Base-by-base conservation (phyloP, 352 stramenopile species). In the Phytophthora sp. region DNA sequence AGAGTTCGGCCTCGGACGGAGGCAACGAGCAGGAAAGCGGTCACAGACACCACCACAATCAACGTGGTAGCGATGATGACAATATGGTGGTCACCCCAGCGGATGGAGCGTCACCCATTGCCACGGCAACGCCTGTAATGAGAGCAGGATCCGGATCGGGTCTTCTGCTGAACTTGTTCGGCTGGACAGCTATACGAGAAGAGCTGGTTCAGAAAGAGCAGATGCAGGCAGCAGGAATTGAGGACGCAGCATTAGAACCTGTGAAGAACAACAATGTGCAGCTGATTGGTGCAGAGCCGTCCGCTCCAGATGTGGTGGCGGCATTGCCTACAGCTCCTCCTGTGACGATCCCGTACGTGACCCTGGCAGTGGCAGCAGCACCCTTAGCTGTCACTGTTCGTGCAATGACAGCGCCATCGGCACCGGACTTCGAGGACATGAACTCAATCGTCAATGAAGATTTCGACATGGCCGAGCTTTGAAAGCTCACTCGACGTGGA, bases 171-270 rank as follows among this genome's bases (percentile, higher is more conserved):
- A 80, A 85, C 36, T 56, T 89, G n/a, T 79, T 84, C 23, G 79
- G 78, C 15, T 90, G 81, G 81, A 76, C 79, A 29, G 77, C 79
- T 1, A 71, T 83, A 47, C 69, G 81, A 15, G 70, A 85, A 29
- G 75, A 82, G 41, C 52, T 88, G 57, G 75, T 86, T 51, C 67
- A 75, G 29, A 80, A 80, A 27, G 80, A 89, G 45, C 80, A 89
- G 54, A 51, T 81, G 33, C 68, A 79, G 16, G 57, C 65, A 4
- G 57, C 66, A 12, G 74, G 70, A 0, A 51, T 80, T 16, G 64
- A 88, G 26, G 67, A 80, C 39, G 46, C 53, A 18, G 53, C 71
- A 7, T 47, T 80, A 39, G 77, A 78, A 8, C 72, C 79, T 1
- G 68, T 77, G 26, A 72, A 66, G 20, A 75, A 72, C 16, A 63